These are phyloP conservation scores for Elaeis guineensis DNA, from an alignment of 176 grass and related monocot species.

Conservation along the genomic window DNA sequence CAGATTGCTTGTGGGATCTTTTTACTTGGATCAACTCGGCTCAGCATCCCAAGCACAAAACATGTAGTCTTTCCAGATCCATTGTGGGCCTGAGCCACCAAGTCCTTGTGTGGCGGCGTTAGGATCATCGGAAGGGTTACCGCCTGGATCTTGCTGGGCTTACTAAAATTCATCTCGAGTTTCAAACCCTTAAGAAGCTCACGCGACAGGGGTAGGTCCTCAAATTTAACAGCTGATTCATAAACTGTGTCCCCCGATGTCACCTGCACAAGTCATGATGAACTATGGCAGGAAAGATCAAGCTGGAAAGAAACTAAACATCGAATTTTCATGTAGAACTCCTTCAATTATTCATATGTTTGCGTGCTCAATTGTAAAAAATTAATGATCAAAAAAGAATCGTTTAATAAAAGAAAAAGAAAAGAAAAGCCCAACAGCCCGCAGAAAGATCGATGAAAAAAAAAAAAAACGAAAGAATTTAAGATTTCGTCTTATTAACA, in stretches of 20 bases:
- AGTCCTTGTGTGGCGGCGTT: slow-evolving; percentile 68
- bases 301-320: background rate
- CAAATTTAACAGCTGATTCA: slow-evolving; percentile 65
- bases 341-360: too few species aligned
- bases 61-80: slow-evolving; percentile 93
- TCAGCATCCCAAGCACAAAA: slow-evolving; percentile 96
- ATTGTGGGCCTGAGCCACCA: slow-evolving; percentile 92
- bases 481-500: too few species aligned
- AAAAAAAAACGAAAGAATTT: too few species aligned
- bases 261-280: slow-evolving; percentile 29
- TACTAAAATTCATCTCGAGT: slow-evolving; percentile 83
- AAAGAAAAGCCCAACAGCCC: too few species aligned
- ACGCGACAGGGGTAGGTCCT: slow-evolving; percentile 69
- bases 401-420: too few species aligned
- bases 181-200: slow-evolving; percentile 71
- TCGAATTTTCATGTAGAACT: too few species aligned
- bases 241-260: slow-evolving; percentile 80
- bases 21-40: slow-evolving; percentile 52
- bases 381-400: too few species aligned
- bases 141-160: slow-evolving; percentile 78
- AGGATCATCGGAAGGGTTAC: slow-evolving; percentile 93
- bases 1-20: slow-evolving; percentile 77
- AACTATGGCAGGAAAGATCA: background rate
- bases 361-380: too few species aligned
- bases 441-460: too few species aligned